Evolutionary conservation across 78 protist genomes (phyloP), one percentile per base, ranked within the genome.

Genomic region (Dictyostelium firmibasis): DNA sequence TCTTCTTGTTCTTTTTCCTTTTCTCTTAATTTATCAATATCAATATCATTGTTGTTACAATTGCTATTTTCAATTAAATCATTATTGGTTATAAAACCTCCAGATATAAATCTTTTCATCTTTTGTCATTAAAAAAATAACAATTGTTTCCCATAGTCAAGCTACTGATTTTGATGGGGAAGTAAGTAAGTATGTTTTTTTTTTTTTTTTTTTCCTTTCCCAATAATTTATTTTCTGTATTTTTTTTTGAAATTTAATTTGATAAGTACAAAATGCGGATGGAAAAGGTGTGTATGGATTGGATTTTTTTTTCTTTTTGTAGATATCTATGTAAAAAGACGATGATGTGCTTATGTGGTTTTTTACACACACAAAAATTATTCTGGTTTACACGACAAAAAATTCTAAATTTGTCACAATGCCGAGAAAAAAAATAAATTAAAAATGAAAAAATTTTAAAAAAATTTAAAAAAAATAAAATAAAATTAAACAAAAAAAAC

Each of bases 101-200:
- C 33, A 10, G 57, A 76, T 76, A 76, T 41, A 41, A 38, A 76
- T 76, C 13, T 76, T 76, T 76, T 76, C 57, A 76, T 76, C 25
- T 14, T 74, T 74, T 29, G 14, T 70, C 31, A 13, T n/a, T 70
- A 14, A 3, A 70, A 70, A 44, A 44, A 16, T 50, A 16, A 50
- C 4, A 50, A 50, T 50, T 57, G 25, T 57, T 57, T 57, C 25
- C 67, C 67, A 57, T 57, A 57, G 25, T 6, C n/a, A n/a, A n/a
- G n/a, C n/a, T 57, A 57, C 4, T 16, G 62, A 57, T 57, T 57
- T 57, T 6, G 9, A 57, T 20, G 62, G 62, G 43, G 43, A 4
- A 4, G 43, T 38, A 38, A 38, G 4, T 38, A n/a, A n/a, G n/a
- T n/a, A n/a, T 38, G 43, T 38, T 38, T 38, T 38, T 38, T 38